Conservation (phyloP, 163 green algal genomes). For the Scenedesmus sp. region DNA sequence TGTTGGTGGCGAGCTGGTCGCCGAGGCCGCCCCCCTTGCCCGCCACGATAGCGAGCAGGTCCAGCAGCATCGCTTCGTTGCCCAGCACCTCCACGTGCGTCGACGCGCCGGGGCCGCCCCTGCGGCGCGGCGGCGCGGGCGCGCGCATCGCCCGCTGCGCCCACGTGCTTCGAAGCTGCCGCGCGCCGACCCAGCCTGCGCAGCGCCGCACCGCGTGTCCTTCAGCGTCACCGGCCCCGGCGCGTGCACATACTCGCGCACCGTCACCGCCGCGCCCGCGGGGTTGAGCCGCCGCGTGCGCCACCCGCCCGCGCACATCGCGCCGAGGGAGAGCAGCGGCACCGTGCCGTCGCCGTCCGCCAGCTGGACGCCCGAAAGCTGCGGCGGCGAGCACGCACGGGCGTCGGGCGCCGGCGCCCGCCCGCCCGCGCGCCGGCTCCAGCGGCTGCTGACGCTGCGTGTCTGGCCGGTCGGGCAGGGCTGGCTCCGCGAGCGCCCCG, state of each 20-base stretch:
- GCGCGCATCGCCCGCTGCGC: neutral
- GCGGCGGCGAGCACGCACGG: neutral
- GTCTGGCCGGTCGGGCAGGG: too few species aligned
- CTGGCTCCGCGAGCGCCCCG: too few species aligned
- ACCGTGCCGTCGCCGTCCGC: constrained; percentile 83
- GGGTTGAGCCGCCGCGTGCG: constrained; percentile 76
- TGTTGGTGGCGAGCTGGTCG: constrained; percentile 46
- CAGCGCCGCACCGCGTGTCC: constrained; percentile 48
- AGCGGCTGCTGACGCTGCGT: too few species aligned
- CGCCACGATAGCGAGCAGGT: constrained; percentile 76
- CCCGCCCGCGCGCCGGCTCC: too few species aligned
- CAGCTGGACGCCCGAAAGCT: constrained; percentile 51
- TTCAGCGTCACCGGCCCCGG: constrained; percentile 42
- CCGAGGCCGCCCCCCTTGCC: constrained; percentile 60
- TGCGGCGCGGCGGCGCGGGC: constrained; percentile 15
- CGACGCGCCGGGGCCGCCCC: constrained; percentile 59
- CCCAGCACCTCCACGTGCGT: constrained; percentile 89
- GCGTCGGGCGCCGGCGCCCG: too few species aligned
- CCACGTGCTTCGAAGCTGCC: too few species aligned
- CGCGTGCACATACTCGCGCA: constrained; percentile 75
- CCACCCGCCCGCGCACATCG: constrained; percentile 79
- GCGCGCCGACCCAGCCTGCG: too few species aligned
- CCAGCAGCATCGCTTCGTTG: constrained; percentile 78
- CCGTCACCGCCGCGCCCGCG: constrained; percentile 54
- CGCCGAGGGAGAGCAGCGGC: constrained; percentile 75